Conservation (phyloP, 2,329 filamentous ascomycete species). For the Aciculosporium take region DNA sequence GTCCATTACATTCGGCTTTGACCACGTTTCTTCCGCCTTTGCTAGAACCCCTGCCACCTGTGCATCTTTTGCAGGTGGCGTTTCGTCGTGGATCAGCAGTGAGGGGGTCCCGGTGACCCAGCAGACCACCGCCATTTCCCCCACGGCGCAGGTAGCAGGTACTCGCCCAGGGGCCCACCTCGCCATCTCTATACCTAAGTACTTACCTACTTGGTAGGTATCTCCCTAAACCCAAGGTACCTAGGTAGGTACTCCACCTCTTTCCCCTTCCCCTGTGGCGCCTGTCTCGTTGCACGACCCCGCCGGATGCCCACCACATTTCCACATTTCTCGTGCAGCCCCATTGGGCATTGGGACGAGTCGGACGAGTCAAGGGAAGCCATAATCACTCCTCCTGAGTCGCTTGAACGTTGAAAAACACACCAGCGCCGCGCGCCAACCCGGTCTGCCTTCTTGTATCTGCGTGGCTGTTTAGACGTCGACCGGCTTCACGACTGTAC, state of each 20-base stretch:
- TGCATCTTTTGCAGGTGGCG: background rate
- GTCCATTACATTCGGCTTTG: too few species aligned
- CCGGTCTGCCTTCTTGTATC: slow-evolving; percentile 6
- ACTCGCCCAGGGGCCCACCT: background rate
- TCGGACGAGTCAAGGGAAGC: slow-evolving; percentile 17
- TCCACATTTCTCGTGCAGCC: background rate
- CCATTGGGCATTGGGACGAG: background rate
- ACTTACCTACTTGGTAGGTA: too few species aligned
- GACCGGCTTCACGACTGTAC: slow-evolving; percentile 8
- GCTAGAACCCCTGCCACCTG: too few species aligned
- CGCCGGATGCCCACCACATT: slow-evolving; percentile 1
- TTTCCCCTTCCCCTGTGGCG: slow-evolving; percentile 3
- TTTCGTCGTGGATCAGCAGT: slow-evolving; percentile 5
- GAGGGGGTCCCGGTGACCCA: slow-evolving; percentile 4
- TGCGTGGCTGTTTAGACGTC: slow-evolving; percentile 6
- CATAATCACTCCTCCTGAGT: slow-evolving; percentile 18
- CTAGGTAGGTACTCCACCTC: too few species aligned
- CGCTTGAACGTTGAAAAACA: slow-evolving; percentile 12
- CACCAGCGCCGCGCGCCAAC: slow-evolving; percentile 21
- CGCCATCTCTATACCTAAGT: slow-evolving; percentile 2
- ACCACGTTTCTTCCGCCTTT: background rate
- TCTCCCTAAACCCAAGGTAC: too few species aligned
- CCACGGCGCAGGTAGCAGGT: slow-evolving; percentile 1
- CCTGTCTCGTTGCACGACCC: slow-evolving; percentile 4
- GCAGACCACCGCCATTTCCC: too few species aligned